Evolutionary conservation across 169 alveolate species (phyloP), one percentile per base, ranked within the genome.

Genomic region (Plasmodium ovale): DNA sequence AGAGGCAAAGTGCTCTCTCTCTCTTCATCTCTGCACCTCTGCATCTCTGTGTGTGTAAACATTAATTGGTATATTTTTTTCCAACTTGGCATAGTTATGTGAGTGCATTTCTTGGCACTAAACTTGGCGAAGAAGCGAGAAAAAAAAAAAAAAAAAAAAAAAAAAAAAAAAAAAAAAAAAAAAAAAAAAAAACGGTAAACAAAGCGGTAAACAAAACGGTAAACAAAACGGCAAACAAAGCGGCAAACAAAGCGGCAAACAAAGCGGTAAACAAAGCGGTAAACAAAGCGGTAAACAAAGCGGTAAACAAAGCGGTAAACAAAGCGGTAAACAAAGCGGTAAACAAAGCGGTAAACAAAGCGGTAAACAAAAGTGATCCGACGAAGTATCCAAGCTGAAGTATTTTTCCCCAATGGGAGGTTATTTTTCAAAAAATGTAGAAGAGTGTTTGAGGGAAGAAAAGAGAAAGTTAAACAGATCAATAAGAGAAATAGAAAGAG

Each of bases 401-500:
- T 19, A 49, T 7, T 9, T 25, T 27, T 5, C 25, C 14, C 25
- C 27, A 21, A 74, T 74, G 88, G 88, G 88, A 21, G 64, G 65
- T 2, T 74, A 59, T 29, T 60, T 60, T 31, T 74, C 88, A 16
- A 74, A 74, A 31, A 37, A 47, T 25, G 35, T 74, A 27, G 74
- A 74, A 51, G 88, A 74, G 6, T 74, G 74, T 7, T 37, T 74
- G n/a, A 42, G 88, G 29, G 72, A 74, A 5, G 88, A 74, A 31
- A 74, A 74, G 73, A 25, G 88, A 49, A 74, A 74, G 16, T 67
- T 74, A n/a, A 74, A 74, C 23, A 39, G 68, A 19, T 74, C 88
- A 1, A 53, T 74, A 12, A 49, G 88, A 21, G 88, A 74, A 65
- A 14, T 74, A 25, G 88, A 74, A 16, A 29, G 88, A 27, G 88